These are phyloP conservation scores for Panus rudis DNA, from an alignment of 768 basidiomycete species.

Conservation along the genomic window DNA sequence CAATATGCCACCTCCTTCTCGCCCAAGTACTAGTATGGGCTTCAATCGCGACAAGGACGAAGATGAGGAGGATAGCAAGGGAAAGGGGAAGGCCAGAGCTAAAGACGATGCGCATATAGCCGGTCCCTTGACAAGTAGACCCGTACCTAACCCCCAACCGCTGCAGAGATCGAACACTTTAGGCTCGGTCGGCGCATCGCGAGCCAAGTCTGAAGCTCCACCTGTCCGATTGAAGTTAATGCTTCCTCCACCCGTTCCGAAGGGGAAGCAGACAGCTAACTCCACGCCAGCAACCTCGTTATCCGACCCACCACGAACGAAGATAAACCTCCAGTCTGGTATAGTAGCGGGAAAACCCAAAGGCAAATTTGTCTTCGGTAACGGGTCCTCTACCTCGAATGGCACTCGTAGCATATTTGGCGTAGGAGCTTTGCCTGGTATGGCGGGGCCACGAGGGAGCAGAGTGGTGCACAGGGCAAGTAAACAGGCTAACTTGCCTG, in stretches of 20 bases:
- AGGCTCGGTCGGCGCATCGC: constrained; percentile 13
- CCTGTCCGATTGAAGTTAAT: constrained; percentile 14
- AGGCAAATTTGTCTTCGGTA: constrained; percentile 1
- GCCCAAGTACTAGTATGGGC: constrained; percentile 67
- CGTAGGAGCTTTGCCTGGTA: constrained; percentile 3
- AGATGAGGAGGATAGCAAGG: background rate
- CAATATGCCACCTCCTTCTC: constrained; percentile 53
- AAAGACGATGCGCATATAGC: constrained; percentile 8
- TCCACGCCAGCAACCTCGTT: background rate
- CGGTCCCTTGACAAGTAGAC: background rate
- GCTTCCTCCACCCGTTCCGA: constrained; percentile 17
- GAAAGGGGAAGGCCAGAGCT: background rate
- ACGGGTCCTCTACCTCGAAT: background rate
- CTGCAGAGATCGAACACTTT: constrained; percentile 2
- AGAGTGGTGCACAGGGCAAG: constrained; percentile 29
- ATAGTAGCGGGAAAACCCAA: constrained; percentile 16
- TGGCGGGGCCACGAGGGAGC: constrained; percentile 10
- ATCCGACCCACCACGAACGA: background rate
- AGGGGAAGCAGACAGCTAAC: background rate
- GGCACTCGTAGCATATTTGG: constrained; percentile 13
- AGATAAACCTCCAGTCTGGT: constrained; percentile 17
- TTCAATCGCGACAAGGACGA: constrained; percentile 34
- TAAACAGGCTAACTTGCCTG: constrained; percentile 37
- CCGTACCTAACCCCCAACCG: background rate
- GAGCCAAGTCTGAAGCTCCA: constrained; percentile 8